phyloP scores from a whole-genome alignment of 305 asterid genomes.

The Plantago rigida region DNA sequence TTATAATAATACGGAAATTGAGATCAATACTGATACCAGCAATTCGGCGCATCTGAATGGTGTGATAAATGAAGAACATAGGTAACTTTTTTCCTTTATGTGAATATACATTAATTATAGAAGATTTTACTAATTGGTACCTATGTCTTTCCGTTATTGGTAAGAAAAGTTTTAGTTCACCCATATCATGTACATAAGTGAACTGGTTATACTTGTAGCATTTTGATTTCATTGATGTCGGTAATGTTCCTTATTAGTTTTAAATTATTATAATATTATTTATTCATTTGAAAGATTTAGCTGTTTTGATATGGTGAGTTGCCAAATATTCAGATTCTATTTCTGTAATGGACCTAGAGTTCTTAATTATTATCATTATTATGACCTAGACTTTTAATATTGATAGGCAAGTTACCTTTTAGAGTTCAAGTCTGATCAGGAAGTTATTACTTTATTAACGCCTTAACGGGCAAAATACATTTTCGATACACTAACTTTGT shows the following conservation, averaged over 20 bases:
- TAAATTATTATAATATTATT: not conserved
- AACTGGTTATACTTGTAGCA: not conserved
- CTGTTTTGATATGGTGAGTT: too few relatives aligned
- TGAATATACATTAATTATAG: not conserved
- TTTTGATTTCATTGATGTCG: not conserved
- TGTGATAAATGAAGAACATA: conserved; percentile 74
- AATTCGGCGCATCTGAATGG: conserved; percentile 47
- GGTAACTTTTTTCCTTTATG: conserved; percentile 35
- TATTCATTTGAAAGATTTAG: not conserved
- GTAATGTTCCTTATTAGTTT: conserved; percentile 8
- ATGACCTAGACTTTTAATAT: too few relatives aligned
- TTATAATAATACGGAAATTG: conserved; percentile 41
- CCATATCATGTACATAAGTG: not conserved
- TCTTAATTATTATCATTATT: too few relatives aligned
- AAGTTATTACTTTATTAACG: too few relatives aligned
- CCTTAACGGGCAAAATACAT: too few relatives aligned
- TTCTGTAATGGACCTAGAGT: not conserved
- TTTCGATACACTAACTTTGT: too few relatives aligned
- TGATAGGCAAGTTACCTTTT: too few relatives aligned
- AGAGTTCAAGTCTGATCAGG: too few relatives aligned
- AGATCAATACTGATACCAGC: conserved; percentile 48
- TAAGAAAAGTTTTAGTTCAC: not conserved
- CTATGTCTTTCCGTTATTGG: not conserved
- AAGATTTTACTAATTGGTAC: conserved; percentile 9
- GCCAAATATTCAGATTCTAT: not conserved